Evolutionary conservation across 805 yeast species (phyloP).

Genomic region (Yarrowia porcina): DNA sequence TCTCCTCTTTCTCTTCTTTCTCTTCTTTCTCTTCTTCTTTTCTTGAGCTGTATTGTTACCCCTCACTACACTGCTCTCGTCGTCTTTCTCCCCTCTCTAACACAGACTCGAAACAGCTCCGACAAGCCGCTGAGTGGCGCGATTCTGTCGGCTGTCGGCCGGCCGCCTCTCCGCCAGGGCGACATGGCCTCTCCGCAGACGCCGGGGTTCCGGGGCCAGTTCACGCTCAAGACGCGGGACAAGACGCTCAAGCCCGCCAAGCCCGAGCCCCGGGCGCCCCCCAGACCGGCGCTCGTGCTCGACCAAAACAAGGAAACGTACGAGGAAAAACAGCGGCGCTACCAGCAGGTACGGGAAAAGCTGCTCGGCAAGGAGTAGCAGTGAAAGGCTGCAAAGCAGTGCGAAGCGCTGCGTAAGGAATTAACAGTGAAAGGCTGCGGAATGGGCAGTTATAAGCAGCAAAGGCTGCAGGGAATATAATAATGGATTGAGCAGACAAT

Average conservation of each 20-base stretch:
- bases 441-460: no score
- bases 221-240: conserved; percentile 19
- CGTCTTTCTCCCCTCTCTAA: neutral
- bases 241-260: conserved; percentile 3
- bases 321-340: conserved; percentile 16
- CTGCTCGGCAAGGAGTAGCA: conserved; percentile 10
- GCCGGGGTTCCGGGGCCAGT: conserved; percentile 19
- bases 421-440: no score
- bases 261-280: neutral
- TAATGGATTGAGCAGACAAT: no score
- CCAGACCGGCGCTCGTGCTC: neutral
- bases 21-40: no score
- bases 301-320: conserved; percentile 16
- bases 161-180: neutral
- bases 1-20: no score
- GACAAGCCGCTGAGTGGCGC: conserved; percentile 17
- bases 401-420: no score
- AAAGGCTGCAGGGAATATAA: no score
- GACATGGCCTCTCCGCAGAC: neutral
- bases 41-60: no score
- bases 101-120: conserved; percentile 3
- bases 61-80: no score
- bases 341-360: conserved; percentile 15
- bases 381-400: no score
- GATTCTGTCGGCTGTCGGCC: neutral